Evolutionary conservation across 164 flowering plant species (phyloP).

Genomic region (Macadamia integrifolia): DNA sequence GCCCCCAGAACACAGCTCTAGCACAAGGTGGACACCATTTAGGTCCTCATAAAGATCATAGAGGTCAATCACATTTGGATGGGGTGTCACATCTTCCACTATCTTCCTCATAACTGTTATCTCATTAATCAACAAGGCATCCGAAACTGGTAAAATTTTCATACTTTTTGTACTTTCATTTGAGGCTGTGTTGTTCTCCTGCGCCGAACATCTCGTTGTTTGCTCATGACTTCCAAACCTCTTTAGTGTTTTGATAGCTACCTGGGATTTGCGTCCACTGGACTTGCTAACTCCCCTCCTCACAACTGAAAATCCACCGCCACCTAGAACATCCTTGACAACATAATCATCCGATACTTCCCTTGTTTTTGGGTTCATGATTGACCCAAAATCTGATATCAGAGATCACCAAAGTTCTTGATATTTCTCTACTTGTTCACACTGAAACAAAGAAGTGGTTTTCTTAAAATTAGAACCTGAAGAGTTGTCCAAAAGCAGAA

Average conservation of each 20-base stretch:
- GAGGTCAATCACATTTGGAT: constrained; percentile 60
- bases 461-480: too few relatives aligned
- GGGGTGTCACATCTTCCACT: constrained; percentile 68
- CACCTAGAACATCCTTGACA: constrained; percentile 45
- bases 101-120: constrained; percentile 64
- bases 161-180: constrained; percentile 18
- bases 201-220: constrained; percentile 7
- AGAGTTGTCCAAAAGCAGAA: too few relatives aligned
- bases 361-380: constrained; percentile 48
- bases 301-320: constrained; percentile 74
- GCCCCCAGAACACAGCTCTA: constrained; percentile 77
- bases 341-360: constrained; percentile 50
- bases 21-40: constrained; percentile 53
- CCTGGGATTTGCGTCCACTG: constrained; percentile 20
- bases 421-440: neutral
- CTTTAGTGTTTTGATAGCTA: constrained; percentile 70
- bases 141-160: constrained; percentile 50
- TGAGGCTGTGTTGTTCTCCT: constrained; percentile 16
- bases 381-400: neutral
- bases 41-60: constrained; percentile 64
- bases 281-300: constrained; percentile 42
- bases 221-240: constrained; percentile 25
- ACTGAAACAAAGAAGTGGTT: neutral
- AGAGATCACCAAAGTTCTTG: neutral
- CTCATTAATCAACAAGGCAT: constrained; percentile 69